These are phyloP conservation scores for Hericium coralloides DNA, from an alignment of 768 basidiomycete genomes.

Conservation along the genomic window DNA sequence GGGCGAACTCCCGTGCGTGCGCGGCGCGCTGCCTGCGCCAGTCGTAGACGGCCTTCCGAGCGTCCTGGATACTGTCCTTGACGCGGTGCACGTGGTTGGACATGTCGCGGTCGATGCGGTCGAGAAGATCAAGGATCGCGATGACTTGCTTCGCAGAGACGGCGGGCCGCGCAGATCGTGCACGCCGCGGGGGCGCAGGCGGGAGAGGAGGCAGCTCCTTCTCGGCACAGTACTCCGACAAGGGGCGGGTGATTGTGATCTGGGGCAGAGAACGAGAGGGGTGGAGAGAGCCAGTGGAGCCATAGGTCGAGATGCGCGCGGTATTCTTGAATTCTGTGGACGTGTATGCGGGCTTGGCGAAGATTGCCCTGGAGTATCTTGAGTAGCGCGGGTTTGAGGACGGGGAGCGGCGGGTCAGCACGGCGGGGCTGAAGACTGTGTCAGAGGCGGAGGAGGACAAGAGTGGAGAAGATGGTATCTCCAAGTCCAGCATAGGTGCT, in stretches of 20 bases:
- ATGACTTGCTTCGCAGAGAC: constrained; percentile 6
- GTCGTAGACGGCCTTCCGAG: constrained; percentile 4
- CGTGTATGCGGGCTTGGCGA: neutral
- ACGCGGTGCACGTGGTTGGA: constrained; percentile 9
- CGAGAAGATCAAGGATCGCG: constrained; percentile 10
- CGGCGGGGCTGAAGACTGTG: neutral
- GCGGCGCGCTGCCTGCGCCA: constrained; percentile 10
- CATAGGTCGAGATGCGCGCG: neutral
- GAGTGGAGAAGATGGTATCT: constrained; percentile 10
- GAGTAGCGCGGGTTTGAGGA: neutral
- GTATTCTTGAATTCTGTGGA: neutral
- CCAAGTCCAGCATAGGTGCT: constrained; percentile 7
- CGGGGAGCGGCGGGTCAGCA: neutral
- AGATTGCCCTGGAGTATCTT: neutral
- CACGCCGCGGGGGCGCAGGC: neutral
- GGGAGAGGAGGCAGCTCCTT: neutral
- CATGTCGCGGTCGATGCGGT: constrained; percentile 12
- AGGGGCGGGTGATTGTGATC: constrained; percentile 8
- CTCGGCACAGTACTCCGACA: neutral
- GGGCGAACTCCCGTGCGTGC: constrained; percentile 1
- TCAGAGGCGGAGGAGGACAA: constrained; percentile 7
- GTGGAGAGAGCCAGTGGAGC: neutral
- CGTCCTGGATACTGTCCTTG: constrained; percentile 10
- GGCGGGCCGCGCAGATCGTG: neutral
- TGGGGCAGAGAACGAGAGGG: constrained; percentile 8